These are phyloP conservation scores for Debaryomyces tyrocola DNA, from an alignment of 805 yeast species.

Conservation along the genomic window DNA sequence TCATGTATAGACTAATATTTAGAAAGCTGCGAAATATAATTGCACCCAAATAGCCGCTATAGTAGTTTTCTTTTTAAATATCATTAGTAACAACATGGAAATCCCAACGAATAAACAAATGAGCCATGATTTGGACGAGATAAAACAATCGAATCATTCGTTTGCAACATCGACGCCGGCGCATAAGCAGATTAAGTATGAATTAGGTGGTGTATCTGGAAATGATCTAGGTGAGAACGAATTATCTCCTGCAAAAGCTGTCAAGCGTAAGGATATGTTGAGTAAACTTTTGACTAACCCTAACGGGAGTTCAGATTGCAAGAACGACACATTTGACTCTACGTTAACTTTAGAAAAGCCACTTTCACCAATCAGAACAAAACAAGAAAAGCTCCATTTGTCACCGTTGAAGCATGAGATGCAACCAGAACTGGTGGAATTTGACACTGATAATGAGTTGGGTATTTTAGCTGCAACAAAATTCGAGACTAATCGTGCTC, in stretches of 20 bases:
- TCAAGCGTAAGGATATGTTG: neutral
- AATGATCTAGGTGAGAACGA: neutral
- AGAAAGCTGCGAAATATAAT: neutral
- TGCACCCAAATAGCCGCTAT: neutral
- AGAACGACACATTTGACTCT: conserved; percentile 7
- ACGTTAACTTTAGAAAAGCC: conserved; percentile 4
- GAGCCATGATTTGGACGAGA: neutral
- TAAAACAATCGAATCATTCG: neutral
- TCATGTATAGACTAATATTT: no score
- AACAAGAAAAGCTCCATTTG: conserved; percentile 1
- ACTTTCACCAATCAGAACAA: conserved; percentile 1
- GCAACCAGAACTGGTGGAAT: neutral
- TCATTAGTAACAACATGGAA: no score
- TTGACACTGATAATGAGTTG: neutral
- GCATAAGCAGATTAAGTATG: neutral
- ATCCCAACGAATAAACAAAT: neutral
- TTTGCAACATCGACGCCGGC: conserved; percentile 2
- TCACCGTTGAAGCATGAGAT: conserved; percentile 12
- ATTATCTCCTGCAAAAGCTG: neutral
- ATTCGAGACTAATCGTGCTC: neutral
- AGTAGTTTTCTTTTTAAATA: neutral
- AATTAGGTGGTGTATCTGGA: neutral
- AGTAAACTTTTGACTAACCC: neutral
- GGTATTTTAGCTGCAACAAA: neutral
- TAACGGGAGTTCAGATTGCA: neutral